Evolutionary conservation across 2,329 filamentous ascomycete genomes (phyloP).

Genomic region (Neodidymelliopsis sp.): DNA sequence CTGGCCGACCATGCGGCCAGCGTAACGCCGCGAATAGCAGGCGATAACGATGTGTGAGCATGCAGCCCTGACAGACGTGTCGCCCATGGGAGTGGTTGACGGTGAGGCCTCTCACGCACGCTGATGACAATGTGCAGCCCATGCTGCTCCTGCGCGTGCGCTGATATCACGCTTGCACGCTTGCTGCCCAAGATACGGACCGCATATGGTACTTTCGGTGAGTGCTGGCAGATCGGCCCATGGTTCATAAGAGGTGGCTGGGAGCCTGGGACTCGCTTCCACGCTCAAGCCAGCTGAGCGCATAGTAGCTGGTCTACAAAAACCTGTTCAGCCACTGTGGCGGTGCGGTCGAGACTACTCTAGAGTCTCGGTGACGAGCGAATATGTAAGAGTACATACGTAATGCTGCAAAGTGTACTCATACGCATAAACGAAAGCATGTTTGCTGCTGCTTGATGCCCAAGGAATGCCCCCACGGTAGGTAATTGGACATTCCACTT

Average conservation of each 20-base stretch:
- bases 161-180: not conserved
- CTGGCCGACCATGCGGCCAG: constrained; percentile 44
- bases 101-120: constrained; percentile 29
- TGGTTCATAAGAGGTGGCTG: constrained; percentile 15
- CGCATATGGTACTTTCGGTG: constrained; percentile 18
- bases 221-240: constrained; percentile 17
- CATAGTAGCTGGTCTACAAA: constrained; percentile 8
- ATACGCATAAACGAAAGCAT: too few species aligned
- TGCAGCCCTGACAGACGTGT: constrained; percentile 43
- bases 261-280: constrained; percentile 6
- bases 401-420: not conserved
- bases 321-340: constrained; percentile 19
- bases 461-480: not conserved
- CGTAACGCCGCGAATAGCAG: constrained; percentile 38
- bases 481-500: not conserved
- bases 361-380: not conserved
- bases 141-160: constrained; percentile 5
- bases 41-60: constrained; percentile 19
- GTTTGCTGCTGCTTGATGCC: not conserved
- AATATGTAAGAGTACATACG: not conserved
- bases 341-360: constrained; percentile 15
- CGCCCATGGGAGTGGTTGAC: constrained; percentile 37
- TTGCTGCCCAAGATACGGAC: constrained; percentile 15
- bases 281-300: constrained; percentile 14
- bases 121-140: constrained; percentile 35